Conservation (phyloP, 1,284 basidiomycete species). For the Ustilago esculenta region DNA sequence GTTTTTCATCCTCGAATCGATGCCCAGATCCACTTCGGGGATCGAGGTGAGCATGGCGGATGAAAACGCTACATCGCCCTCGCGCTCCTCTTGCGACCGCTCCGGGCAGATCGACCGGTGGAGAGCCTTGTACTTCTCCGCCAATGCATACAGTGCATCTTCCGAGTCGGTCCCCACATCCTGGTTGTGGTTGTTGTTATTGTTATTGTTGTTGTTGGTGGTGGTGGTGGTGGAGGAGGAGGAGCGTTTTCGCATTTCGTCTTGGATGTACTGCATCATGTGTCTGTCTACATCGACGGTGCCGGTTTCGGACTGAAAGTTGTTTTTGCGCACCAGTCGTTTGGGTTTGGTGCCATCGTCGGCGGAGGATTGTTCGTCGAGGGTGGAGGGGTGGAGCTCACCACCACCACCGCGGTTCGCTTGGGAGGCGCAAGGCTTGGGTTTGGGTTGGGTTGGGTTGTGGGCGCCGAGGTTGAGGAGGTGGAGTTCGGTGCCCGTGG, state of each 20-base stretch:
- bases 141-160: conserved; percentile 82
- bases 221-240: background rate
- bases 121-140: conserved; percentile 73
- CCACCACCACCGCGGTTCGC: conserved; percentile 50
- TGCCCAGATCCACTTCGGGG: conserved; percentile 95
- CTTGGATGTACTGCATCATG: conserved; percentile 98
- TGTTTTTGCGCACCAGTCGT: conserved; percentile 79
- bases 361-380: conserved; percentile 10
- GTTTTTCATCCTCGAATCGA: conserved; percentile 90
- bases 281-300: conserved; percentile 96
- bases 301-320: conserved; percentile 97
- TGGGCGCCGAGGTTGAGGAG: too few relatives aligned
- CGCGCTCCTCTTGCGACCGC: conserved; percentile 73
- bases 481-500: conserved; percentile 85
- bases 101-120: conserved; percentile 69
- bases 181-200: too few relatives aligned
- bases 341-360: conserved; percentile 48
- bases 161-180: too few relatives aligned
- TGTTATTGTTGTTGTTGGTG: too few relatives aligned
- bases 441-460: too few relatives aligned
- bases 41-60: conserved; percentile 92
- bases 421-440: too few relatives aligned
- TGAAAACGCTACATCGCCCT: conserved; percentile 91
- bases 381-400: background rate
- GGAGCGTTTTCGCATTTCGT: conserved; percentile 81